Conservation (phyloP, 2,329 filamentous ascomycete species). For the Ophiostoma piceae region DNA sequence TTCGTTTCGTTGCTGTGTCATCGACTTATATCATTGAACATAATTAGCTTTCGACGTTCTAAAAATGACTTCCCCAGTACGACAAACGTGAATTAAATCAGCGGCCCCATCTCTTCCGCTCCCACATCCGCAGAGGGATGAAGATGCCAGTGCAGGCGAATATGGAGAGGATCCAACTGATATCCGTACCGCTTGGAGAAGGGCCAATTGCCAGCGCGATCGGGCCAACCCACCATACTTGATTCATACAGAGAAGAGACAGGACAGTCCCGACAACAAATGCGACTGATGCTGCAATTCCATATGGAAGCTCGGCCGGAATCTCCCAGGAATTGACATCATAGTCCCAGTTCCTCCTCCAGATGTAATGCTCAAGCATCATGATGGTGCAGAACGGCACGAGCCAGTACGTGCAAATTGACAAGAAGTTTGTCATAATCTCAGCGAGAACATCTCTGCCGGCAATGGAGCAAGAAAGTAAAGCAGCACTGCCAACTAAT, state of each 20-base stretch:
- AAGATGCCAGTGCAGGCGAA: neutral
- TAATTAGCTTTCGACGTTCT: neutral
- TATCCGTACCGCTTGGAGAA: neutral
- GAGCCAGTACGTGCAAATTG: conserved; percentile 12
- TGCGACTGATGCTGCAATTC: neutral
- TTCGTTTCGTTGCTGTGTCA: neutral
- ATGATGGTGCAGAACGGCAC: conserved; percentile 9
- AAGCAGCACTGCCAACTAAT: neutral
- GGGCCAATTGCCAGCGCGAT: conserved; percentile 8
- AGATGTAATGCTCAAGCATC: conserved; percentile 10
- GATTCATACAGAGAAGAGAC: conserved; percentile 13
- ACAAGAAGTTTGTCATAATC: conserved; percentile 15
- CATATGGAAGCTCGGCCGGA: neutral
- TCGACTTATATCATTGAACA: neutral
- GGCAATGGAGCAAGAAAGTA: conserved; percentile 5
- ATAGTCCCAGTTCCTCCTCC: neutral
- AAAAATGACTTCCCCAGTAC: neutral
- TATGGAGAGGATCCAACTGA: neutral
- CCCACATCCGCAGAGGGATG: neutral
- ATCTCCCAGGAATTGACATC: neutral
- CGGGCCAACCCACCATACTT: conserved; percentile 15
- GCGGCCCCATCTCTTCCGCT: neutral
- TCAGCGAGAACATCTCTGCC: conserved; percentile 1
- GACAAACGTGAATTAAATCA: neutral
- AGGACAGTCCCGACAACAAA: neutral